These are phyloP conservation scores for Orobanche coerulescens DNA, from an alignment of 257 asterid genomes.

Conservation along the genomic window DNA sequence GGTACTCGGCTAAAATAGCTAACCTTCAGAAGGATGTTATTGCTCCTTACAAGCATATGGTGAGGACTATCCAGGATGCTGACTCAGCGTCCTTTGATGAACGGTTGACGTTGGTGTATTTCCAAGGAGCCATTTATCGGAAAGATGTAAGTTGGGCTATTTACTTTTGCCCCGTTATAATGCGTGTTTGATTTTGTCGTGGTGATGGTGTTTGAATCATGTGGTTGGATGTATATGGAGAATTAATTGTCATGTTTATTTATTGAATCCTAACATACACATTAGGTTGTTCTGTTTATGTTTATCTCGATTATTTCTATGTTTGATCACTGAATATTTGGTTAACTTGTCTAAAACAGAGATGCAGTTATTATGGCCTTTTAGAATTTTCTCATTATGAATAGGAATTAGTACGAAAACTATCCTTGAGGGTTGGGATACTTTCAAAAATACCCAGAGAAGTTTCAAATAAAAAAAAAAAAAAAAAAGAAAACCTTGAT, in stretches of 20 bases:
- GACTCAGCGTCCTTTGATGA: conserved; percentile 41
- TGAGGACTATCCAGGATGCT: conserved; percentile 30
- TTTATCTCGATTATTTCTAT: too few relatives aligned
- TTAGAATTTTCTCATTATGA: not conserved
- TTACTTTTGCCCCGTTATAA: not conserved
- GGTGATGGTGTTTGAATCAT: not conserved
- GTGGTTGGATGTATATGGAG: not conserved
- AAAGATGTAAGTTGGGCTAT: conserved; percentile 58
- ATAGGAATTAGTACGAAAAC: not conserved
- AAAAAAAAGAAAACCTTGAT: not conserved
- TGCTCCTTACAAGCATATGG: conserved; percentile 91
- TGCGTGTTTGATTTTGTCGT: not conserved
- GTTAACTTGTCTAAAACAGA: not conserved
- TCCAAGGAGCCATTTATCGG: conserved; percentile 75
- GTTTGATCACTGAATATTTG: too few relatives aligned
- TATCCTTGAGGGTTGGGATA: not conserved
- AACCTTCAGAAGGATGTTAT: conserved; percentile 66
- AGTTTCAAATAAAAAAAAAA: not conserved
- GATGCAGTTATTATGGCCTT: not conserved
- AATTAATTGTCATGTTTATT: too few relatives aligned
- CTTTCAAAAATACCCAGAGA: not conserved
- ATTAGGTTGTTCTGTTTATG: not conserved
- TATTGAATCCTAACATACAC: too few relatives aligned
- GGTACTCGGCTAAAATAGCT: conserved; percentile 51
- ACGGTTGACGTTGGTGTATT: conserved; percentile 47